phyloP scores from a whole-genome alignment of 345 rosid genomes.

The Lepidium sativum region DNA sequence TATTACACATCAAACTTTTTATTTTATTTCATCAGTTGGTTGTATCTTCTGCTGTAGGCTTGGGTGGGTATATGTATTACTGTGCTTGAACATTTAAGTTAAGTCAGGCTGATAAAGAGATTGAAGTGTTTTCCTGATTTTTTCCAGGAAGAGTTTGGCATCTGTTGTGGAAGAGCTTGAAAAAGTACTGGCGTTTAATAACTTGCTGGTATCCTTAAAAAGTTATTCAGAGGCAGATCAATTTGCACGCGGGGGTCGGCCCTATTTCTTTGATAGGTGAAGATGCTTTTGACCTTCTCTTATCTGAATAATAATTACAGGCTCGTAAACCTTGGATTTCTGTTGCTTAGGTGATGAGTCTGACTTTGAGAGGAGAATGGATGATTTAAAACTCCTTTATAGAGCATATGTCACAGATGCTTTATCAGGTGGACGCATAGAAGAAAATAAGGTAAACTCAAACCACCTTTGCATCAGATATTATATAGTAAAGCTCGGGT shows the following conservation, averaged over 20 bases:
- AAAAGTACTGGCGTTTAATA: conserved; percentile 65
- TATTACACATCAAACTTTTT: background rate
- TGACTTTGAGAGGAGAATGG: conserved; percentile 75
- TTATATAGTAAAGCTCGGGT: background rate
- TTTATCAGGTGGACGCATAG: conserved; percentile 69
- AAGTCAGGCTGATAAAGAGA: background rate
- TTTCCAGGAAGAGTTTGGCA: conserved; percentile 53
- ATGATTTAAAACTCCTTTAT: conserved; percentile 89
- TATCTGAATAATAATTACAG: background rate
- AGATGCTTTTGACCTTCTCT: conserved; percentile 15
- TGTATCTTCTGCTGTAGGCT: background rate
- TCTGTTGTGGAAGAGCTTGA: conserved; percentile 74
- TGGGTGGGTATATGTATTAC: background rate
- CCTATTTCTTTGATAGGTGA: conserved; percentile 76
- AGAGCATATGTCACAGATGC: conserved; percentile 79
- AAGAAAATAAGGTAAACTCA: conserved; percentile 60
- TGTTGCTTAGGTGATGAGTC: conserved; percentile 69
- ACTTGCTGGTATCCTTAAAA: conserved; percentile 55
- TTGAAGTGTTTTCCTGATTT: background rate
- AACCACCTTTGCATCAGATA: background rate
- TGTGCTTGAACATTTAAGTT: background rate
- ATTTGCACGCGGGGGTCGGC: conserved; percentile 74
- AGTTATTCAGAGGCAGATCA: conserved; percentile 55
- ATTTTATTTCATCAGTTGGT: background rate
- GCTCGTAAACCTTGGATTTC: conserved; percentile 10